Base-by-base conservation (phyloP, 108 stramenopile species). In the Stephanodiscus minutulus region DNA sequence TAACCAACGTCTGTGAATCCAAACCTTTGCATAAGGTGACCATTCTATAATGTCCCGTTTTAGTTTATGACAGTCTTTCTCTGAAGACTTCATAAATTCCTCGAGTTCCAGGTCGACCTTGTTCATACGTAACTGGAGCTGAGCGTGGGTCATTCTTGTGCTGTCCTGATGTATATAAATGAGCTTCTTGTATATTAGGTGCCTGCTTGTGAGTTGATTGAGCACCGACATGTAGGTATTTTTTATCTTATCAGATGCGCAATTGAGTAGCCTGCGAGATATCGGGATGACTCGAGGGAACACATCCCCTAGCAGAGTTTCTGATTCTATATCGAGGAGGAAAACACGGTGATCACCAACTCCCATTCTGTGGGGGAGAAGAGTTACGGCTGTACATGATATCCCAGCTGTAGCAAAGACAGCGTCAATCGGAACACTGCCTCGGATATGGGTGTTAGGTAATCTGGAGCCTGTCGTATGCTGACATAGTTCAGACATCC, bases 331-430 rank as follows among this genome's bases (percentile, higher is more conserved):
- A 7, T 76, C 66, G 18, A 53, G 10, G 12, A 76, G 9, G n/a
- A 66, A 33, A 3, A 68, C 35, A 0, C 37, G 66, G 37, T 68
- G 74, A 31, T 76, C 74, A n/a, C 74, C 74, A 27, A 68, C 60
- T 4, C 58, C 58, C 15, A 46, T 39, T 33, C 48, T 27, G 17
- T 63, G 57, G 1, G 74, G 54, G 5, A 17, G 39, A 13, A 36
- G 29, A 13, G 28, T 9, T 8, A 36, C 68, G 25, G 64, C 20
- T 5, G 9, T 37, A 12, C 46, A 29, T 3, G 2, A 0, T 0
- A 77, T 7, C 0, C 76, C 76, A 0, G 22, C n/a, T 1, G 39
- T 37, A 6, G 57, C 61, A 69, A 52, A 77, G 0, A 69, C 57
- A 1, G 66, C 58, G n/a, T 52, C 56, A 10, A 73, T 44, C 1